Conservation (phyloP, 2,329 filamentous ascomycete species). For the Ceratocystis harringtonii region DNA sequence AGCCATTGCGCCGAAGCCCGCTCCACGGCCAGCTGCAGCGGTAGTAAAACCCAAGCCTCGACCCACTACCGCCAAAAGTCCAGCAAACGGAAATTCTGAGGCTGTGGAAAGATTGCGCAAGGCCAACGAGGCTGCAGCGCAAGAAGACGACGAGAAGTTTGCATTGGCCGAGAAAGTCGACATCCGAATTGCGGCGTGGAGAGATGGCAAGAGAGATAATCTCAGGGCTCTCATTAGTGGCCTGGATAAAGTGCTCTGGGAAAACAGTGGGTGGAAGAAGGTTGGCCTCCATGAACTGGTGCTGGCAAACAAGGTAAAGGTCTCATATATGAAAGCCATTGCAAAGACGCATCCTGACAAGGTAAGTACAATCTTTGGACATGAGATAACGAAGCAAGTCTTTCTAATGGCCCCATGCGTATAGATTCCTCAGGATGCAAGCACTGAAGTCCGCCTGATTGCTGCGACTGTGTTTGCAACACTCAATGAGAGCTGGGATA, state of each 20-base stretch:
- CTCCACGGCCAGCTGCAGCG: conserved; percentile 28
- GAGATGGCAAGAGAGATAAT: conserved; percentile 84
- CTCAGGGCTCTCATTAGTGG: conserved; percentile 74
- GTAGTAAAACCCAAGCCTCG: conserved; percentile 19
- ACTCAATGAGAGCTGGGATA: conserved; percentile 58
- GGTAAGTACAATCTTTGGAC: conserved; percentile 41
- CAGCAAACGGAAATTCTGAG: conserved; percentile 37
- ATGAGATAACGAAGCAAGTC: background rate
- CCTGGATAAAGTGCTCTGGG: conserved; percentile 80
- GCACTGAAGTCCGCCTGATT: conserved; percentile 50
- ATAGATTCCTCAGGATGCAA: conserved; percentile 49
- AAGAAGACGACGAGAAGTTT: conserved; percentile 84
- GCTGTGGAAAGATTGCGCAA: conserved; percentile 70
- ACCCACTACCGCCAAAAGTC: conserved; percentile 14
- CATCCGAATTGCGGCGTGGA: conserved; percentile 63
- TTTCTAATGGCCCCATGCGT: conserved; percentile 12
- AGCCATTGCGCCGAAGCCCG: conserved; percentile 54
- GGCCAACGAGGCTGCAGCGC: conserved; percentile 73
- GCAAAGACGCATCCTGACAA: conserved; percentile 97
- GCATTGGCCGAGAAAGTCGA: conserved; percentile 76
- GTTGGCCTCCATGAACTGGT: conserved; percentile 87
- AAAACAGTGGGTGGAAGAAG: conserved; percentile 89
- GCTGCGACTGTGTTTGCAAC: conserved; percentile 51
- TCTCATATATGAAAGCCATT: conserved; percentile 98
- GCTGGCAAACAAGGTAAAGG: conserved; percentile 87